Percentiles rank a stretch among this genome's conserved stretches.
Conservation (phyloP, 306 rosid species). For the Cucumis cinereus region DNA sequence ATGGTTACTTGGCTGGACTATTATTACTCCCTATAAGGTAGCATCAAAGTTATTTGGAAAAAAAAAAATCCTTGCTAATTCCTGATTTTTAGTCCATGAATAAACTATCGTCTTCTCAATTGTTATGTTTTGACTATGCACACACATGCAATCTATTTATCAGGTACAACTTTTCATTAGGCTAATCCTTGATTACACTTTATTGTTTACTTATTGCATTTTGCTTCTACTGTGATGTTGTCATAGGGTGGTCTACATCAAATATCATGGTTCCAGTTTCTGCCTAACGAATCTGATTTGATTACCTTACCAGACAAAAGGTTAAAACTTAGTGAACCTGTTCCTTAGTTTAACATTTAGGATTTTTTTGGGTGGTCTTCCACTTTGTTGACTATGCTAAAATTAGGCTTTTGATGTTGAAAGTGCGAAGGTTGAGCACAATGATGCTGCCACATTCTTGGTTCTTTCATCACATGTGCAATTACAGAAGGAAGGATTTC, state of each 20-base stretch:
- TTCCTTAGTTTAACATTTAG: neutral
- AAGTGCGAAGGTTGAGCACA: conserved; percentile 63
- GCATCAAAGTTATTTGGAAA: neutral
- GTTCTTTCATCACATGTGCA: conserved; percentile 84
- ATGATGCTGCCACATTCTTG: conserved; percentile 70
- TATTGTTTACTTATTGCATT: neutral
- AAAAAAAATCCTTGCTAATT: neutral
- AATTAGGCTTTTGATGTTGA: conserved; percentile 5
- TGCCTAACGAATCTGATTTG: conserved; percentile 78
- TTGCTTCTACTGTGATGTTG: conserved; percentile 2
- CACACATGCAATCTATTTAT: neutral
- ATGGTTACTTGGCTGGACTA: neutral
- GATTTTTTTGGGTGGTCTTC: neutral
- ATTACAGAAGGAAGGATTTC: conserved; percentile 82
- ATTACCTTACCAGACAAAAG: conserved; percentile 63
- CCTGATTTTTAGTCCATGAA: neutral
- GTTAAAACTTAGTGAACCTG: conserved; percentile 20
- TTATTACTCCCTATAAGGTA: neutral
- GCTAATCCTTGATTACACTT: neutral
- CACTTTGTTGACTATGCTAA: conserved; percentile 5
- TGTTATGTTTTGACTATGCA: neutral
- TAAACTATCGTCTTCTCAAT: neutral
- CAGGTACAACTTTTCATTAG: neutral
- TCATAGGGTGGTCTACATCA: conserved; percentile 79
- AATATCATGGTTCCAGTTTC: conserved; percentile 91